Conservation (phyloP, 2,329 filamentous ascomycete genomes). For the Cladosporium oxysporum region DNA sequence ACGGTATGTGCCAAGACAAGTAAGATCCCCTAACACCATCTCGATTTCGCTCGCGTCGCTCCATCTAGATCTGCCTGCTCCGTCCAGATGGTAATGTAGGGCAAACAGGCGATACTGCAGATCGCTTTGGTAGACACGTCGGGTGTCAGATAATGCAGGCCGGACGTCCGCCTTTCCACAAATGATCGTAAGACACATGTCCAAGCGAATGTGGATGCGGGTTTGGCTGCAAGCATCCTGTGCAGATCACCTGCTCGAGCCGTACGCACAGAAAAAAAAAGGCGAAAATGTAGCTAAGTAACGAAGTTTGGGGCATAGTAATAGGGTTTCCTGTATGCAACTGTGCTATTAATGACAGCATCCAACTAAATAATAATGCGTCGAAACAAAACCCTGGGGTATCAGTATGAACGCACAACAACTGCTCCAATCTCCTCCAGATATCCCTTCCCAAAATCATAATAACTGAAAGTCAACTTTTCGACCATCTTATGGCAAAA, state of each 20-base stretch:
- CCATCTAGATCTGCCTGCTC: neutral
- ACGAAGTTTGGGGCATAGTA: neutral
- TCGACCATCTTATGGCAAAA: neutral
- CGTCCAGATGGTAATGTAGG: neutral
- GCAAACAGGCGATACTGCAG: neutral
- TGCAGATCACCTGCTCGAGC: neutral
- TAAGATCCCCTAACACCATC: neutral
- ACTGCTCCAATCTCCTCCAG: neutral
- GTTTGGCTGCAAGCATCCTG: neutral
- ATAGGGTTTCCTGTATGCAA: neutral
- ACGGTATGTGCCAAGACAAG: neutral
- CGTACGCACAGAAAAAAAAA: neutral
- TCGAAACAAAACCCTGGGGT: slow-evolving; percentile 7
- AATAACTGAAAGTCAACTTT: neutral
- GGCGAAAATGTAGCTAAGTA: neutral
- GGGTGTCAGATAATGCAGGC: neutral
- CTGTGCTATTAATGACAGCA: neutral
- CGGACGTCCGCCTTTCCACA: neutral
- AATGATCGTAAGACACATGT: neutral
- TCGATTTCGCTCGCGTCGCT: neutral
- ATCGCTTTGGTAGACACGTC: neutral
- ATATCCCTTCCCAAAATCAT: neutral
- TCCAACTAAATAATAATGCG: neutral
- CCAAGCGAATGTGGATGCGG: neutral
- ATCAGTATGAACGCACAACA: slow-evolving; percentile 1